Base-by-base conservation (phyloP, 805 yeast genomes). In the Jamesozyma hellenica region DNA sequence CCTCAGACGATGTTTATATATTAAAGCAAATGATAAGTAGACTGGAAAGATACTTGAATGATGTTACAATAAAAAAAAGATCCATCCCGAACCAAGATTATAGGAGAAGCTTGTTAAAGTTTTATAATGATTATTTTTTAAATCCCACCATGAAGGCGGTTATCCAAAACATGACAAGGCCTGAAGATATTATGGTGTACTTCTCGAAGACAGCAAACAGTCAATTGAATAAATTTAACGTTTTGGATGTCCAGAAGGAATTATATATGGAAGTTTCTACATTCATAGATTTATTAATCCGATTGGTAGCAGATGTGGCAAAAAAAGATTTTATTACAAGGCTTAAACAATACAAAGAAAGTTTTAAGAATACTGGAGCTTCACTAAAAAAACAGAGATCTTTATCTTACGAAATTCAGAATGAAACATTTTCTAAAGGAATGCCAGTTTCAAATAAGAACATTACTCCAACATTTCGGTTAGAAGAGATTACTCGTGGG, bases 21-120 rank as follows among this genome's bases (percentile, higher is more conserved):
- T 12, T 41, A 14, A 19, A 15, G 12, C 6, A 15, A 2, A 16
- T 39, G 18, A 42, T 36, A 33, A 13, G 12, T 2, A 28, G n/a
- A 3, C 29, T 77, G 30, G 74, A 72, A 51, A 53, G 52, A 4
- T 55, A 60, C 23, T 60, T 77, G 38, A 62, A 66, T 39, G 47
- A 56, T 14, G 64, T 77, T 2, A 74, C 80, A 17, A 62, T 75
- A 62, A 66, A 68, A 21, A 56, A 63, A 41, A 53, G 49, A 29
- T 58, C 52, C 13, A 42, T 56, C 9, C 40, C 53, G 19, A 51
- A 63, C 31, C 75, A 72, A 38, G 75, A 71, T 4, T 59, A 70
- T 41, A 68, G 79, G 11, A 65, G 82, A 44, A 70, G 79, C 37
- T 65, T 79, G 34, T 56, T 82, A 19, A 71, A 82, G 19, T 68